Percentiles rank a stretch among this genome's conserved stretches.
Evolutionary conservation across 73 alveolate genomes (phyloP).

Genomic region (Tetrahymena elliotti): DNA sequence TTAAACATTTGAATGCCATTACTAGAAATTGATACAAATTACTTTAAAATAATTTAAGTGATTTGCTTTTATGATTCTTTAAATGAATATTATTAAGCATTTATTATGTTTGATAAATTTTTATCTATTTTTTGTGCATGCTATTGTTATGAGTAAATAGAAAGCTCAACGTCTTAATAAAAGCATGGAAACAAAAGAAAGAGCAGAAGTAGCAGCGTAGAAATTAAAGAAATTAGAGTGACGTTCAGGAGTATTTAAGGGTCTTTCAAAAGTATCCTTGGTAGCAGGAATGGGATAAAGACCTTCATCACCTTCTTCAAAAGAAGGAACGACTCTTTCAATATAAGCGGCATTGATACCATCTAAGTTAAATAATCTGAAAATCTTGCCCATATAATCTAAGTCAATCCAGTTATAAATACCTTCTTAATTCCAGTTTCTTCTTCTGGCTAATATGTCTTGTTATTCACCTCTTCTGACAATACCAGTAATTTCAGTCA

Average conservation of each 20-base stretch:
- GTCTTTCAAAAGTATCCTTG: conserved; percentile 31
- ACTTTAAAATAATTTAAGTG: neutral
- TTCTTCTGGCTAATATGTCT: conserved; percentile 13
- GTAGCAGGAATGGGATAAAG: conserved; percentile 44
- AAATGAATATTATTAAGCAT: neutral
- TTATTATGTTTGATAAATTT: neutral
- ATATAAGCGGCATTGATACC: conserved; percentile 8
- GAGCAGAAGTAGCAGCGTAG: conserved; percentile 26
- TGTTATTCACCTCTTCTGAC: conserved; percentile 39
- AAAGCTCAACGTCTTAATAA: conserved; percentile 11
- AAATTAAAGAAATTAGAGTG: conserved; percentile 14
- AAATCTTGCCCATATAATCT: conserved; percentile 24
- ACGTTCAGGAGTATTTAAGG: conserved; percentile 26
- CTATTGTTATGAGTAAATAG: neutral
- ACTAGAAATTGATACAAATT: neutral
- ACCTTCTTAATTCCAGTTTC: conserved; percentile 31
- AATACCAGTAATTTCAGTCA: conserved; percentile 23
- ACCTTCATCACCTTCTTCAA: conserved; percentile 31
- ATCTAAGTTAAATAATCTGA: conserved; percentile 36
- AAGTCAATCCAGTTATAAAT: conserved; percentile 31
- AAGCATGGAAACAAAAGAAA: conserved; percentile 8
- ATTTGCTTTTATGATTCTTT: neutral
- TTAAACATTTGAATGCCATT: neutral
- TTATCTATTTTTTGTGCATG: neutral
- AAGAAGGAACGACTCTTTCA: conserved; percentile 29